These are phyloP conservation scores for Acacia confusa DNA, from an alignment of 306 rosid genomes.

Conservation along the genomic window DNA sequence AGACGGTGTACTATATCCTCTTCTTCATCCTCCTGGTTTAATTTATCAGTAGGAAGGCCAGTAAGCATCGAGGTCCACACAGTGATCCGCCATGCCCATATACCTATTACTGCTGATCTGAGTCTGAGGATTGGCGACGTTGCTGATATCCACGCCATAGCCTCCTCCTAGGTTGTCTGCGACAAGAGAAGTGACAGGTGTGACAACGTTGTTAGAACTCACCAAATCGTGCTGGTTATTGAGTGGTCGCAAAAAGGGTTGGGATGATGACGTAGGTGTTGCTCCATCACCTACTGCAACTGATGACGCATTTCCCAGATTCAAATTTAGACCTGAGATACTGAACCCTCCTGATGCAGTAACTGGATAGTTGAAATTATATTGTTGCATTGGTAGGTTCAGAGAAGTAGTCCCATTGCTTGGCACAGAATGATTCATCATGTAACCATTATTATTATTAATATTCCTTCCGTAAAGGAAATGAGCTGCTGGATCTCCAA, in stretches of 20 bases:
- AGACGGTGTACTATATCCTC: background rate
- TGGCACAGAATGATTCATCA: slow-evolving; percentile 3
- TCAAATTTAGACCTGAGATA: slow-evolving; percentile 68
- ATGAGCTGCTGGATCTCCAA: slow-evolving; percentile 54
- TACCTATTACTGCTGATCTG: slow-evolving; percentile 35
- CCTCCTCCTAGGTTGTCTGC: slow-evolving; percentile 37
- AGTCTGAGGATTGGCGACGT: slow-evolving; percentile 29
- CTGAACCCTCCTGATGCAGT: slow-evolving; percentile 56
- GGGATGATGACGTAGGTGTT: slow-evolving; percentile 15
- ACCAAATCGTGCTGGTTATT: slow-evolving; percentile 40
- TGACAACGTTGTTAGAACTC: slow-evolving; percentile 30
- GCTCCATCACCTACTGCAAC: background rate
- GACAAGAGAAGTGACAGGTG: slow-evolving; percentile 35
- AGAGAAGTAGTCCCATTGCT: background rate
- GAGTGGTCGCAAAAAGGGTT: slow-evolving; percentile 40
- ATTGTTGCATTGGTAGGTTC: slow-evolving; percentile 45
- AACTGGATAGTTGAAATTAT: slow-evolving; percentile 42
- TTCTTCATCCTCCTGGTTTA: background rate
- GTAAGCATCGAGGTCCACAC: slow-evolving; percentile 77
- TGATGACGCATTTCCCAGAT: slow-evolving; percentile 49
- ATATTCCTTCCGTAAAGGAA: slow-evolving; percentile 60
- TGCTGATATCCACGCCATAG: slow-evolving; percentile 50
- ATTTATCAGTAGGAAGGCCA: slow-evolving; percentile 61
- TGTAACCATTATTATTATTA: slow-evolving; percentile 31
- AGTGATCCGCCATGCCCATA: slow-evolving; percentile 56